Evolutionary conservation across 116 monocot genomes (phyloP), one percentile per base, ranked within the genome.

Genomic region (Zostera marina): DNA sequence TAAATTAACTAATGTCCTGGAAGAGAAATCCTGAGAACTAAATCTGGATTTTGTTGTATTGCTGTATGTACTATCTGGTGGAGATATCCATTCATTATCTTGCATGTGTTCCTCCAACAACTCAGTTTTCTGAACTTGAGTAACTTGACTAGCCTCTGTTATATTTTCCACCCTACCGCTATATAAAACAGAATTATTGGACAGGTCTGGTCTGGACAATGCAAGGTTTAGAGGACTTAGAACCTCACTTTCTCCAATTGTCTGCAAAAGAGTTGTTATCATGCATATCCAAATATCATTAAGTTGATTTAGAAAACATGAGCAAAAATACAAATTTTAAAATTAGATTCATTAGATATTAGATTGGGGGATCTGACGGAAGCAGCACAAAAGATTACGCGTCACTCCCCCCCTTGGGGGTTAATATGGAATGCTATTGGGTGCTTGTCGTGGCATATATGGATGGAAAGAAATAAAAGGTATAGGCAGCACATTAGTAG

Each of bases 61-160:
- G 41, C 77, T 81, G 65, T 76, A 85, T 41, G 78, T 72, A 66
- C 59, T 63, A 40, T 71, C 66, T 22, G 80, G 90, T 71, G 96
- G 90, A 66, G 90, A 98, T 10, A 89, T 80, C 85, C 89, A 98
- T 63, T 56, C 84, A 54, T 86, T 85, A 67, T 77, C 77, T 60
- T 75, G 73, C n/a, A 64, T 43, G 52, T 64, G 56, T 25, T 68
- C 68, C 12, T 46, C 46, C 17, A 56, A 53, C 43, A 64, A 69
- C 52, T 73, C 58, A 61, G 54, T 3, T 19, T 45, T 63, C 22
- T 43, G 44, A 11, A 58, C 70, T 54, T 65, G 62, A 42, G 52
- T 72, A 11, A 58, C 70, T 54, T 65, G 62, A 42, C 55, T 72
- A 16, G 24, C 66, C 23, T 48, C 41, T 21, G 63, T 68, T 41